A percentile compares a stretch with the other conserved stretches of the same genome.
Conservation (phyloP, 139 green algal species). For the Chlorella vulgaris region DNA sequence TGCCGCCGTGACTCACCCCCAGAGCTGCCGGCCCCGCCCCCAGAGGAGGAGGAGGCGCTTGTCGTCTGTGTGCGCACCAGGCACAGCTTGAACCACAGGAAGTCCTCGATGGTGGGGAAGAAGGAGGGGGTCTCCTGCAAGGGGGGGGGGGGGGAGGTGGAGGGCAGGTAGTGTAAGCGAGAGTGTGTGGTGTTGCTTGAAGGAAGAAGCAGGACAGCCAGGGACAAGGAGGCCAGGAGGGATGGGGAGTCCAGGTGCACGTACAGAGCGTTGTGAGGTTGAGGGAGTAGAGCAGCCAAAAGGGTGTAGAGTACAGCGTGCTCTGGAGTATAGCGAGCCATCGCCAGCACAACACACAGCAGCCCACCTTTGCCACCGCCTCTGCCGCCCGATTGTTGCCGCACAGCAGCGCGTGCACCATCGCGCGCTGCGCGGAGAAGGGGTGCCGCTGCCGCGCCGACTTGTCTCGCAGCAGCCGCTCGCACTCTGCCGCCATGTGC, state of each 20-base stretch:
- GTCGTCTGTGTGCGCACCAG: constrained; percentile 51
- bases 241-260: too few species aligned
- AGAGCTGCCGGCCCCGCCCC: neutral
- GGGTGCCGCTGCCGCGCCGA: neutral
- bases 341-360: neutral
- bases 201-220: too few species aligned
- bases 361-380: constrained; percentile 47
- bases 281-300: too few species aligned
- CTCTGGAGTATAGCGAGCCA: too few species aligned
- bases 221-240: too few species aligned
- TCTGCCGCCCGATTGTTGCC: constrained; percentile 69
- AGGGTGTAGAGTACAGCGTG: too few species aligned
- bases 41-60: neutral
- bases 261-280: too few species aligned
- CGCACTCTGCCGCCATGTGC: constrained; percentile 58
- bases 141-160: neutral
- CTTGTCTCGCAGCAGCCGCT: constrained; percentile 63
- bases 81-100: constrained; percentile 85
- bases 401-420: constrained; percentile 70
- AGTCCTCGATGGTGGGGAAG: constrained; percentile 92
- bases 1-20: too few species aligned
- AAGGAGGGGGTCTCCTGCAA: constrained; percentile 50
- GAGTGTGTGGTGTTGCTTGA: too few species aligned
- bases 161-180: too few species aligned
- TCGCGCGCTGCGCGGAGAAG: constrained; percentile 51